Evolutionary conservation across 805 yeast genomes (phyloP), one percentile per base, ranked within the genome.

Genomic region (Huiozyma naganishii): DNA sequence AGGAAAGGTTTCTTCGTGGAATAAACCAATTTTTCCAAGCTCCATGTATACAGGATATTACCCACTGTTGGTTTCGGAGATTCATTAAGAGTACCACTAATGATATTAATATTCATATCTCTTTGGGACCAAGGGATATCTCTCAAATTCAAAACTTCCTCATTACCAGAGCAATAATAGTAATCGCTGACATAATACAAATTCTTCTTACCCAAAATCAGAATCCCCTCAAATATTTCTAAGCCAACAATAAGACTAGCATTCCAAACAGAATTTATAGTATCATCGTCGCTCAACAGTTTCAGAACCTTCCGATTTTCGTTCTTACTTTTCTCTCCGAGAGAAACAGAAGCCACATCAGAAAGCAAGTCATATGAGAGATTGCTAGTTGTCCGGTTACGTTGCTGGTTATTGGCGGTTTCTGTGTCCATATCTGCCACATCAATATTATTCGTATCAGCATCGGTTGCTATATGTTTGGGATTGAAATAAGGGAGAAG

Each of bases 1-100:
- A 87, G 59, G 53, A 86, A 87, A 34, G 82, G 86, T 41, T 95
- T 65, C 49, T 83, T 84, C 3, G 87, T 77, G 9, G 81, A 75
- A 4, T 82, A 77, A 0, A 77, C 73, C 13, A 88, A 55, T 37
- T 74, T 74, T 5, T 68, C 68, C 17, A 83, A 52, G 27, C 74
- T 70, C 92, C 94, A 85, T 10, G 70, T 63, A 47, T 71, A 71
- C 0, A 75, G 74, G 10, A 68, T 57, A 11, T 37, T 39, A 5
- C 28, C 27, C 1, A 51, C 52, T 7, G 57, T 53, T 3, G 56
- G 59, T 2, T 54, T 32, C 0, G 50, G 8, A 1, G 37, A 39
- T 29, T 51, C 46, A 32, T 50, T 50, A 17, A 17, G 23, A 9
- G 73, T 61, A 0, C 80, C 77, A 8, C 78, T 71, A 6, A 87